Evolutionary conservation across 2,329 filamentous ascomycete species (phyloP).

Genomic region (Trichophyton rubrum): DNA sequence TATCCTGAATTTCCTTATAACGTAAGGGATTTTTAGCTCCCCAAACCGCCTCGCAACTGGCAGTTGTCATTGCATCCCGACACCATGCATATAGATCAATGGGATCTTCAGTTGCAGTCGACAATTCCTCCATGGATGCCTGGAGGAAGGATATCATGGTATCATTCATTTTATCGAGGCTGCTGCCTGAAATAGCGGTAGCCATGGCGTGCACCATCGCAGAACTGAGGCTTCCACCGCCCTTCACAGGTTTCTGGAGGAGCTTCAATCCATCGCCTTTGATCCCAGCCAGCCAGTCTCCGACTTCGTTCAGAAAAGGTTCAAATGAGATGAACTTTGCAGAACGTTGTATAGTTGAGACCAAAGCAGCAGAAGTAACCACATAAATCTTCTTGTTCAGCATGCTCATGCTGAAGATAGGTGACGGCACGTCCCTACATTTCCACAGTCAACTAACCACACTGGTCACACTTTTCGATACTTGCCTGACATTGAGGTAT

Average conservation of each 20-base stretch:
- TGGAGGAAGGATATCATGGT: not conserved
- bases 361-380: not conserved
- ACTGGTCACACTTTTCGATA: too few relatives aligned
- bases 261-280: not conserved
- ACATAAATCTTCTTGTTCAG: not conserved
- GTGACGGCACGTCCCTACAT: not conserved
- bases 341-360: not conserved
- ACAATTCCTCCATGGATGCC: not conserved
- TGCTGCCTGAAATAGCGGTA: not conserved
- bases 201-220: not conserved
- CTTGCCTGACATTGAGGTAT: not conserved
- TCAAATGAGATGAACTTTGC: not conserved
- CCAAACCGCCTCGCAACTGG: slow-evolving; percentile 21
- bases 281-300: not conserved
- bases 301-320: not conserved
- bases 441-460: not conserved
- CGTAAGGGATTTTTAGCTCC: slow-evolving; percentile 21
- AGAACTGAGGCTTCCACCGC: not conserved
- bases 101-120: not conserved
- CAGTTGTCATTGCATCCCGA: slow-evolving; percentile 17
- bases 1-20: not conserved
- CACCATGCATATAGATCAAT: slow-evolving; percentile 22
- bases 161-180: not conserved
- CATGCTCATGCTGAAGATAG: slow-evolving; percentile 1
- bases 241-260: not conserved